A percentile compares a stretch with the other conserved stretches of the same genome.
phyloP scores from a whole-genome alignment of 1,284 basidiomycete genomes.

The Tilletia indica region DNA sequence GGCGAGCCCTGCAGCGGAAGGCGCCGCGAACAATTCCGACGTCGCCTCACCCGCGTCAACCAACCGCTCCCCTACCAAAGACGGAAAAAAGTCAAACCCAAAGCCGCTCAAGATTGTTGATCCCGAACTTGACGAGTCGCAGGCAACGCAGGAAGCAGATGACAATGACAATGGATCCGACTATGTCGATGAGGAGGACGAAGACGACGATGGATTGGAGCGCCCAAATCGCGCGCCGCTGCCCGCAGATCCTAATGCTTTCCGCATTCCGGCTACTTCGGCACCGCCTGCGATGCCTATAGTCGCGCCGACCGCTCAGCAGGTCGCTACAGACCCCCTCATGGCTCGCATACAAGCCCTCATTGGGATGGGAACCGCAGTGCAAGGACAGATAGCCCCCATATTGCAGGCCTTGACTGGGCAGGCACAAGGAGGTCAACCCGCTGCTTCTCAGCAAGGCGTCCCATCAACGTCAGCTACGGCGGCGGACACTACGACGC shows the following conservation, averaged over 20 bases:
- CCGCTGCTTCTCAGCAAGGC: neutral
- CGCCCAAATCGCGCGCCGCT: neutral
- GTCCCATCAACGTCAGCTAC: neutral
- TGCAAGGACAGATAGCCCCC: neutral
- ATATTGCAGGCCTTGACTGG: neutral
- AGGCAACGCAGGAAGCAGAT: neutral
- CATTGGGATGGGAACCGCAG: neutral
- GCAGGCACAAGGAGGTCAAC: neutral
- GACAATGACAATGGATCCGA: neutral
- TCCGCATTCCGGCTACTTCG: neutral
- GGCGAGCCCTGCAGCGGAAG: neutral
- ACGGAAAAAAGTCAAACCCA: neutral
- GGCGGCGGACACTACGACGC: neutral
- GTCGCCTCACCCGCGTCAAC: neutral
- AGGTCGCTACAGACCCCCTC: no score
- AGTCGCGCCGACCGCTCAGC: neutral
- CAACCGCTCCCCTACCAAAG: neutral
- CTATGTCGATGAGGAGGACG: neutral
- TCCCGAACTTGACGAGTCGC: neutral
- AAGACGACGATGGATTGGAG: neutral
- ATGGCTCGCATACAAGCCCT: neutral
- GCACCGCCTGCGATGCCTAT: neutral
- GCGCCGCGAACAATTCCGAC: neutral
- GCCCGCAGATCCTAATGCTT: neutral
- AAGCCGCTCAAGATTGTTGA: neutral